Evolutionary conservation across 2,329 filamentous ascomycete species (phyloP).

Genomic region (Plectosphaerella plurivora): DNA sequence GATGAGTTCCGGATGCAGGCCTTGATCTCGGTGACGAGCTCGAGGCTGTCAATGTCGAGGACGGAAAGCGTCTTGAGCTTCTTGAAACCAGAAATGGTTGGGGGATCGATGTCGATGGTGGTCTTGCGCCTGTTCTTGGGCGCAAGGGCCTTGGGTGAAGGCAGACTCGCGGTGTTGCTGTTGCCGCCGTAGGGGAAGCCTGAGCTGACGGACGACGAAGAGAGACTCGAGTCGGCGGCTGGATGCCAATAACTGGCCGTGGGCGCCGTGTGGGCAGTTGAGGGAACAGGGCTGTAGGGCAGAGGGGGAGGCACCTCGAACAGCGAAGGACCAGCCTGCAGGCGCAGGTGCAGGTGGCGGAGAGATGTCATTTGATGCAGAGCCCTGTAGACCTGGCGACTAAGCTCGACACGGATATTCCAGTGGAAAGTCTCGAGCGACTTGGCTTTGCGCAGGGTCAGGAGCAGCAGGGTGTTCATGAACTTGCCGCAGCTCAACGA

Average conservation of each 20-base stretch:
- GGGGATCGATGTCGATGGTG: constrained; percentile 31
- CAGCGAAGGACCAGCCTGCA: constrained; percentile 53
- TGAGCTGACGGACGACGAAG: constrained; percentile 12
- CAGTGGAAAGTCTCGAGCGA: constrained; percentile 56
- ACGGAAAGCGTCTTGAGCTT: constrained; percentile 48
- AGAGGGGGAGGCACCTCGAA: constrained; percentile 46
- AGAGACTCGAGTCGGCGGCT: constrained; percentile 1
- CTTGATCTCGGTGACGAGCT: constrained; percentile 51
- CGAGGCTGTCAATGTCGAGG: constrained; percentile 57
- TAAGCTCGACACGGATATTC: constrained; percentile 62
- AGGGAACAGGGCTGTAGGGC: constrained; percentile 22
- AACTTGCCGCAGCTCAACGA: constrained; percentile 57
- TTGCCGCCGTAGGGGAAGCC: neutral
- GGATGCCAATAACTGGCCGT: constrained; percentile 10
- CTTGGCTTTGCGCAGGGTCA: constrained; percentile 51
- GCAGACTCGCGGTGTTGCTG: neutral
- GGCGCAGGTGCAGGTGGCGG: constrained; percentile 50
- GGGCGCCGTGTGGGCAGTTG: constrained; percentile 9
- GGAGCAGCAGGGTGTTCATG: constrained; percentile 54
- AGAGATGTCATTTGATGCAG: constrained; percentile 51
- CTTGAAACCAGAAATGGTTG: constrained; percentile 54
- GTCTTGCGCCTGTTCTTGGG: constrained; percentile 31
- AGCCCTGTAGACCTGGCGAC: constrained; percentile 50
- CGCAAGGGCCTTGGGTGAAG: constrained; percentile 26
- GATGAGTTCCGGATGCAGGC: constrained; percentile 50